Base-by-base conservation (phyloP, 164 flowering plant genomes). In the Platanus orientalis region DNA sequence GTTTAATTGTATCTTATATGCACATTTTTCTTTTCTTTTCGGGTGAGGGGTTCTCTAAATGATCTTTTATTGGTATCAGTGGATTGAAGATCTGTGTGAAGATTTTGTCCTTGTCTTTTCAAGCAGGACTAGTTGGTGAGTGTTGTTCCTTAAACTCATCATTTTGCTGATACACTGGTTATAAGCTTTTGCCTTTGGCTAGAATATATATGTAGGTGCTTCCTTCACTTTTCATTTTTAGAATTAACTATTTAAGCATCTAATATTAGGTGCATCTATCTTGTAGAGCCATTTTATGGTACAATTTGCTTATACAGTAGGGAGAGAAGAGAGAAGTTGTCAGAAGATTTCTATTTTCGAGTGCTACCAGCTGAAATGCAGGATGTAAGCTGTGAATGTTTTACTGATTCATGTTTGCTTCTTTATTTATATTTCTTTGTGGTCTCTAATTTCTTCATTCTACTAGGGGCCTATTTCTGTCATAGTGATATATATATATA, bases 241-340 rank as follows among this genome's bases (percentile, higher is more conserved):
- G n/a, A 23, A 10, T 42, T 61, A 29, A 27, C 23, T 45, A n/a
- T 42, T 60, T 48, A 28, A 61, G 16, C 53, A 55, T 54, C 50
- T 73, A 55, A 72, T 27, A 56, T n/a, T 40, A 29, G 14, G 23
- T 42, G 54, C 39, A 11, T 57, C 27, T 53, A 24, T 71, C 52
- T 72, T 81, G 84, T 62, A 94, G 99, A 94, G 79, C 97, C 99
- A 28, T 94, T 94, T 72, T 79, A 80, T 83, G 99, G 99, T 44
- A 91, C 97, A 49, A 84, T 94, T 68, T 89, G 93, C 81, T 78
- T 91, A 60, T 91, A 91, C 66, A 89, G 91, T 80, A 77, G 83
- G 79, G 99, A 91, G 78, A 87, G 92, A 73, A 80, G 92, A 69
- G 99, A 94, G 71, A 91, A 89, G 56, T 71, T 91, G 72, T 94